Base-by-base conservation (phyloP, 192 early-diverging fungal genomes). In the Linnemannia exigua region DNA sequence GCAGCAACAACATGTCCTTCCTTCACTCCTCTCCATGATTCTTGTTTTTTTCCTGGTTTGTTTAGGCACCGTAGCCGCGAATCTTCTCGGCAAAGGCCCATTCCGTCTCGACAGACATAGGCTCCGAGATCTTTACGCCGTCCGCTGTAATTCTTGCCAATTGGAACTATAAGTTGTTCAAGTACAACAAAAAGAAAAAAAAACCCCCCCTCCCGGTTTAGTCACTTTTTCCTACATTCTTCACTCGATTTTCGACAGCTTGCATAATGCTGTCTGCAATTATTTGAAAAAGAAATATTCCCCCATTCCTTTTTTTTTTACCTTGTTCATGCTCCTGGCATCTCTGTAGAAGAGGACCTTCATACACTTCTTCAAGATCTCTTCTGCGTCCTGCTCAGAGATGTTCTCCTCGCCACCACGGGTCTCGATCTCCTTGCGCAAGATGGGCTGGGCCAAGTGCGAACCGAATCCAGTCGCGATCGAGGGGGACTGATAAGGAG, bases 401-500 rank as follows among this genome's bases (percentile, higher is more conserved):
- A 99, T 87, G 75, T 93, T 94, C 28, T 98, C 91, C 83, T 96
- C 96, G 68, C 84, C 84, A 67, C 84, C 84, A 38, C 92, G 92
- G 36, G 94, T 95, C 87, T 99, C 98, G 11, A 98, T 93, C 44
- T 93, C 93, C 86, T 96, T 98, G 88, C 98, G 92, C 86, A 99
- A 87, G 71, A 99, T 93, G 38, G 98, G 98, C 75, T 95, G 95
- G 37, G 97, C 97, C 76, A 99, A 87, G 84, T 98, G 93, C 44
- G 90, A 93, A 33, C 98, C 98, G 84, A 96, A 98, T 31, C 98
- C 98, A 44, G 98, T 99, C 47, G 98, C 96, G 79, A 99, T 96
- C 17, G 95, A 96, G 20, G 94, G 87, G 17, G 96, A 87, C 82
- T 97, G 92, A 81, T 98, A 98, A n/a, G 97, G 96, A 22, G 98